Conservation (phyloP, 2,329 filamentous ascomycete species). For the Trichoderma asperellum region DNA sequence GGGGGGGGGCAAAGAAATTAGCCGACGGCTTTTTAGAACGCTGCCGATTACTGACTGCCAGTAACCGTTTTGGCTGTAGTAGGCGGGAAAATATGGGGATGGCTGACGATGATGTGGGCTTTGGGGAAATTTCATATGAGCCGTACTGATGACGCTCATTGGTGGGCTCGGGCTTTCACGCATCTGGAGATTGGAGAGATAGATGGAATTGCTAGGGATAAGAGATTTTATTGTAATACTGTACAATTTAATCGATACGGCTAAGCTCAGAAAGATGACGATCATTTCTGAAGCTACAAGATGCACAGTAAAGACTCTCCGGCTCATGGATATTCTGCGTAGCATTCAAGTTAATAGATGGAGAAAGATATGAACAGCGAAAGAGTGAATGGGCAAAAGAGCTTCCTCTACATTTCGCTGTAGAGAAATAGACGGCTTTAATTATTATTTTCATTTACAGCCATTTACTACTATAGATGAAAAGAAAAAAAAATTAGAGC, state of each 20-base stretch:
- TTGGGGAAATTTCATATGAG: background rate
- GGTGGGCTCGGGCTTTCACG: background rate
- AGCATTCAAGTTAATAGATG: background rate
- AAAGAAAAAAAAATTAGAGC: too few species aligned
- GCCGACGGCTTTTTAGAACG: constrained; percentile 7
- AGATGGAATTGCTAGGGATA: background rate
- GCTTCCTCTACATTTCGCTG: too few species aligned
- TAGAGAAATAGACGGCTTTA: too few species aligned
- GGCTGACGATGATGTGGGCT: background rate
- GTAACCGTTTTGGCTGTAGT: background rate
- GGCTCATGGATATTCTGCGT: background rate
- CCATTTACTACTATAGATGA: too few species aligned
- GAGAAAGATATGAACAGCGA: too few species aligned
- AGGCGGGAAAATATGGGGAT: background rate
- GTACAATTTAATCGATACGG: too few species aligned
- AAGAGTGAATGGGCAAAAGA: too few species aligned
- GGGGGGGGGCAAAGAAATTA: background rate
- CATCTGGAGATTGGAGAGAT: background rate
- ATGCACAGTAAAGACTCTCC: background rate
- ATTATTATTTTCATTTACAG: too few species aligned
- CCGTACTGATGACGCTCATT: background rate
- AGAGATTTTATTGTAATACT: background rate
- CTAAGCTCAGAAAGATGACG: too few species aligned
- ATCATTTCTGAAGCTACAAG: background rate
- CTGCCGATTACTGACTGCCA: background rate